These are phyloP conservation scores for Plasmodium gaboni DNA, from an alignment of 169 alveolate genomes.

Conservation along the genomic window DNA sequence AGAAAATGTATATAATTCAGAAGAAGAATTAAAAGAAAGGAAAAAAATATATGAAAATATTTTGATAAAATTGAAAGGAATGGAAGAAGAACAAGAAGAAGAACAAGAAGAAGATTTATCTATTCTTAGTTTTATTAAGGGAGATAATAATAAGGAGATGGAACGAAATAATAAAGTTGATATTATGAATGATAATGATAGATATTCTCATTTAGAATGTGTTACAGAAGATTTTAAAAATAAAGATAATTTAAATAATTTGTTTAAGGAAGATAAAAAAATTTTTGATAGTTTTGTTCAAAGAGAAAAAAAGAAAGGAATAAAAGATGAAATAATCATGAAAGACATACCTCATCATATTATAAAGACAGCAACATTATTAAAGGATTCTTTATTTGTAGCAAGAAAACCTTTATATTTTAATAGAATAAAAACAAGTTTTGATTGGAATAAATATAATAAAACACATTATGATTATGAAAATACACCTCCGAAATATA, in stretches of 20 bases:
- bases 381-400: not conserved
- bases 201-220: too few species aligned
- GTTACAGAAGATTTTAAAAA: not conserved
- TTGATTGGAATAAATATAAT: constrained; percentile 98
- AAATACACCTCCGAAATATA: constrained; percentile 98
- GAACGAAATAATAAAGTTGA: not conserved
- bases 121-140: not conserved
- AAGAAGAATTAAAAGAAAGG: constrained; percentile 45
- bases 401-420: constrained; percentile 94
- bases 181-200: not conserved
- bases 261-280: constrained; percentile 36
- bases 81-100: not conserved
- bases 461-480: constrained; percentile 96
- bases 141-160: not conserved
- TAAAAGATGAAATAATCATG: constrained; percentile 88
- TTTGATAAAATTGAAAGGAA: not conserved
- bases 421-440: constrained; percentile 95
- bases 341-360: constrained; percentile 74
- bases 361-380: not conserved
- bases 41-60: constrained; percentile 17
- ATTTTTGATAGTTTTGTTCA: constrained; percentile 76
- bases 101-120: not conserved
- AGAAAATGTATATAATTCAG: constrained; percentile 10
- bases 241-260: constrained; percentile 3
- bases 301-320: constrained; percentile 85